Evolutionary conservation across 352 stramenopile species (phyloP).

Genomic region (Pythium dissotocum): DNA sequence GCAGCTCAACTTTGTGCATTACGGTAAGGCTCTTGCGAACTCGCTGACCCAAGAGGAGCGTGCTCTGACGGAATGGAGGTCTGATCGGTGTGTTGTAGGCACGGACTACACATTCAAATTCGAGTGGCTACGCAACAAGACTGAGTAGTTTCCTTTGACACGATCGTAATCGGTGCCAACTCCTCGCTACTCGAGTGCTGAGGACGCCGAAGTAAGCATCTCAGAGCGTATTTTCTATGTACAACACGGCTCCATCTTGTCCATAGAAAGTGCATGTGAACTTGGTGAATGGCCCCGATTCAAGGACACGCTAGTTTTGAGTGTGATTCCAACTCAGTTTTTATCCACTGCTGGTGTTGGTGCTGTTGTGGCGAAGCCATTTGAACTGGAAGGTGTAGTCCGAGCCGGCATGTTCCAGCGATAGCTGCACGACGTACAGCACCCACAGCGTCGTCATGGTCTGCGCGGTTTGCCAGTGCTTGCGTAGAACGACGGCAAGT

Average conservation of each 20-base stretch:
- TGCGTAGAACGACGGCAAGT: neutral
- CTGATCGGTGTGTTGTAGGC: neutral
- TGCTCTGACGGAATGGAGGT: neutral
- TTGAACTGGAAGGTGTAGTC: neutral
- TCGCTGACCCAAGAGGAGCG: neutral
- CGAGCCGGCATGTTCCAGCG: neutral
- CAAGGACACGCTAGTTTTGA: no score
- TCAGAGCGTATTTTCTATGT: no score
- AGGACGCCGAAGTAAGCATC: neutral
- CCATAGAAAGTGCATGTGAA: no score
- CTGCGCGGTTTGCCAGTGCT: neutral
- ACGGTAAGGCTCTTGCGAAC: neutral
- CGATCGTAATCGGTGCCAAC: neutral
- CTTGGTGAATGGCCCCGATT: no score
- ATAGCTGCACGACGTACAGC: neutral
- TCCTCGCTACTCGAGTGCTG: neutral
- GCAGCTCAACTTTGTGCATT: constrained; percentile 1
- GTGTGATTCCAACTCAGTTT: neutral
- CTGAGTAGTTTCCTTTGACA: neutral
- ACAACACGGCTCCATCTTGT: no score
- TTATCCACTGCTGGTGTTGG: neutral
- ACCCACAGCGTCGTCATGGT: constrained; percentile 1
- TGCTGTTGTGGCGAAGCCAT: neutral
- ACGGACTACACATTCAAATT: neutral
- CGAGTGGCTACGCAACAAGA: neutral